These are phyloP conservation scores for Podila horticola DNA, from an alignment of 192 early-diverging fungal genomes.

Conservation along the genomic window DNA sequence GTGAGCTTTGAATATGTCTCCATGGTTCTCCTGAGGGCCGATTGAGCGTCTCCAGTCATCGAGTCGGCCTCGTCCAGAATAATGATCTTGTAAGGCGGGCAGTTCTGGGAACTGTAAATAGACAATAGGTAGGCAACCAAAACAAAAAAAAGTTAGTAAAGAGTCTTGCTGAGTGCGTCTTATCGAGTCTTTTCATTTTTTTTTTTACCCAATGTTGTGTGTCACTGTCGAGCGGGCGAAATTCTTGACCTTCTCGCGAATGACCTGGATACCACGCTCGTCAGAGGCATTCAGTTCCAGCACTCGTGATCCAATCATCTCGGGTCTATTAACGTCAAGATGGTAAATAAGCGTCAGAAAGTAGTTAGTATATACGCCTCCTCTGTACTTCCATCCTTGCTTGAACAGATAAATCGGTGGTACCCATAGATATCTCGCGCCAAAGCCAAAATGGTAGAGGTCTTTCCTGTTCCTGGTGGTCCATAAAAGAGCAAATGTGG, in stretches of 20 bases:
- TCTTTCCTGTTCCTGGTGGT: constrained; percentile 98
- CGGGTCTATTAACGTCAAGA: constrained; percentile 67
- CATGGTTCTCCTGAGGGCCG: constrained; percentile 92
- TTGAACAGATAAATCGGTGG: no score
- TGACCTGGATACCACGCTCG: constrained; percentile 95
- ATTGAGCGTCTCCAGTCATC: constrained; percentile 95
- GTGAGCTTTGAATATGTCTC: constrained; percentile 94
- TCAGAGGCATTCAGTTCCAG: constrained; percentile 97
- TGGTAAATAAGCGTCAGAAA: constrained; percentile 2
- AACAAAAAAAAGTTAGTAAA: not conserved
- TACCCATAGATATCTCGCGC: constrained; percentile 88
- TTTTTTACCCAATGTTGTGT: constrained; percentile 50
- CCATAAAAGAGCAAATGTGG: constrained; percentile 98
- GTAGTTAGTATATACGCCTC: not conserved
- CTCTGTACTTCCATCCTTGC: no score
- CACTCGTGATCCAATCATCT: constrained; percentile 79
- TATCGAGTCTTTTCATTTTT: not conserved
- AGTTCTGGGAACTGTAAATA: constrained; percentile 40
- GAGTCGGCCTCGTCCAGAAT: constrained; percentile 98
- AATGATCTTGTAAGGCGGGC: constrained; percentile 94
- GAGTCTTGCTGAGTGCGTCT: not conserved
- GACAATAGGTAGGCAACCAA: no score
- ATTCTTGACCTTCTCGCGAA: constrained; percentile 93
- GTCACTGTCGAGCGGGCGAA: constrained; percentile 85
- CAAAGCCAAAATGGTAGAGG: constrained; percentile 92